A percentile compares a stretch with the other conserved stretches of the same genome.
phyloP scores from a whole-genome alignment of 306 rosid species.

The Parietaria judaica region DNA sequence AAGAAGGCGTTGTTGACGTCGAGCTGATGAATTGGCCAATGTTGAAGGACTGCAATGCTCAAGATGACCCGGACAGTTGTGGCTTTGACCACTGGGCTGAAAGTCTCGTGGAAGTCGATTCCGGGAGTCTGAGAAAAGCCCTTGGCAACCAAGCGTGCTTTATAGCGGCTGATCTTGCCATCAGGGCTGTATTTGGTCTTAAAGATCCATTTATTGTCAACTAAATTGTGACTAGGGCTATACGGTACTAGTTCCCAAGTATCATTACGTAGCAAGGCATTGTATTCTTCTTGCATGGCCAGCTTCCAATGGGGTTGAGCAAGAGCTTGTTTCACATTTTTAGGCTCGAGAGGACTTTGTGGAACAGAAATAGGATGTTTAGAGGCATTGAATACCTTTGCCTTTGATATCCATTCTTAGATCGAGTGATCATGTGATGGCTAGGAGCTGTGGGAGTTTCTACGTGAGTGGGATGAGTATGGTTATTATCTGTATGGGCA shows the following conservation, averaged over 20 bases:
- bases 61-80: not conserved
- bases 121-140: not conserved
- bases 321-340: no score
- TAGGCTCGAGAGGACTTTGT: not conserved
- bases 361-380: not conserved
- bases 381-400: not conserved
- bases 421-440: no score
- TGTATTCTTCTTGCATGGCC: not conserved
- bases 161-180: not conserved
- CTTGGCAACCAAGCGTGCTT: not conserved
- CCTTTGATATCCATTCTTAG: not conserved
- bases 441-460: no score
- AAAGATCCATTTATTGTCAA: not conserved
- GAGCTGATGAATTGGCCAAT: not conserved
- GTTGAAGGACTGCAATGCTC: not conserved
- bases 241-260: not conserved
- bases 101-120: not conserved
- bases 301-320: not conserved
- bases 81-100: not conserved
- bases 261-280: not conserved
- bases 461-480: no score
- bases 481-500: no score
- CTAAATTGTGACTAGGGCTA: not conserved
- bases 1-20: no score
- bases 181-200: not conserved